Evolutionary conservation across 2,329 filamentous ascomycete species (phyloP).

Genomic region (Fusarium graminum): DNA sequence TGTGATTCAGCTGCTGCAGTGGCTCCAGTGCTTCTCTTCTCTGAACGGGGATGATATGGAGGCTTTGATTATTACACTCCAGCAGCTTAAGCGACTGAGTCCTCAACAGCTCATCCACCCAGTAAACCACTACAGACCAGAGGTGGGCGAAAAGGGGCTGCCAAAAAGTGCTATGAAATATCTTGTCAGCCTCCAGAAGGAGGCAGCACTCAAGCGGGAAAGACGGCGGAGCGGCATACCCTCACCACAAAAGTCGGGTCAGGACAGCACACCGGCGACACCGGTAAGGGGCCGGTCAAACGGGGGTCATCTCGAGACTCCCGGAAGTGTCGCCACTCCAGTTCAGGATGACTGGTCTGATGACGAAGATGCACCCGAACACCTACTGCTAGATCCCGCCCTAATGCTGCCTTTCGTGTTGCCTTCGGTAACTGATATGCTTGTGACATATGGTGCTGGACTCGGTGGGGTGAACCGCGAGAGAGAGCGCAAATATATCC

Average conservation of each 20-base stretch:
- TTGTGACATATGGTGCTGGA: conserved; percentile 93
- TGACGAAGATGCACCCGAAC: conserved; percentile 77
- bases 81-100: conserved; percentile 87
- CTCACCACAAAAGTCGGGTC: conserved; percentile 55
- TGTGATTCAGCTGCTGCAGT: conserved; percentile 93
- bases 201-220: conserved; percentile 72
- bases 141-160: conserved; percentile 93
- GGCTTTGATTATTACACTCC: conserved; percentile 86
- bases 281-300: conserved; percentile 58
- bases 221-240: conserved; percentile 62
- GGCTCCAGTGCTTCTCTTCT: conserved; percentile 97
- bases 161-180: conserved; percentile 91
- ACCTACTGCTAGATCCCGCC: conserved; percentile 87
- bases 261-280: conserved; percentile 60
- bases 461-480: conserved; percentile 94
- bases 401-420: conserved; percentile 95
- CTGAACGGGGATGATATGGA: conserved; percentile 87
- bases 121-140: conserved; percentile 91
- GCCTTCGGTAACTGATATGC: conserved; percentile 96
- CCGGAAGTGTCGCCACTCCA: conserved; percentile 57
- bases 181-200: conserved; percentile 82
- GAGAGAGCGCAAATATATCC: conserved; percentile 93
- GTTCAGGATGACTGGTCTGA: conserved; percentile 58
- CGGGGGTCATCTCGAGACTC: conserved; percentile 60
- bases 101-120: conserved; percentile 92